These are phyloP conservation scores for Myxozyma udenii DNA, from an alignment of 805 yeast species.

Conservation along the genomic window DNA sequence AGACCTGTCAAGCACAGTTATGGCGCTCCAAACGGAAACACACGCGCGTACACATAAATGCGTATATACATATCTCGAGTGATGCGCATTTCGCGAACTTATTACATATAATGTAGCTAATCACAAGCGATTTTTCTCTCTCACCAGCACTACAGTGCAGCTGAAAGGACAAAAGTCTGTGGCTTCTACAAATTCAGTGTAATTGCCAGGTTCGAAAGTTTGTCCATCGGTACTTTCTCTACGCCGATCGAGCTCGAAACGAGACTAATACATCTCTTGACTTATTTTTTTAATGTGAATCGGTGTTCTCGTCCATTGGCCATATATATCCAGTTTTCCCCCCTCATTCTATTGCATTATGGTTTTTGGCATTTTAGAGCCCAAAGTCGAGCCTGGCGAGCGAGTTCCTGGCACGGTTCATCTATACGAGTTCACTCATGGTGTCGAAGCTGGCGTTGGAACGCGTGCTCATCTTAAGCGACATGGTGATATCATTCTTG, in stretches of 20 bases:
- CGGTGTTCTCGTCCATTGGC: no score
- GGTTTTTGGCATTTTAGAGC: conserved; percentile 27
- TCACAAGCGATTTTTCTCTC: no score
- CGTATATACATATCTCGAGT: no score
- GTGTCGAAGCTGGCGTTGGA: neutral
- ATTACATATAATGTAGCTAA: no score
- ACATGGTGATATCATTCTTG: conserved; percentile 48
- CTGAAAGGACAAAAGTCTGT: neutral
- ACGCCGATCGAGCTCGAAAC: no score
- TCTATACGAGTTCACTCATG: conserved; percentile 10
- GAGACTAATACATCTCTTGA: neutral
- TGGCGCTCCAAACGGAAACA: no score
- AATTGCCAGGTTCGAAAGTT: neutral
- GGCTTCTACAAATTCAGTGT: neutral
- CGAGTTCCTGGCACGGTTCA: conserved; percentile 25
- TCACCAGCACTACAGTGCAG: no score
- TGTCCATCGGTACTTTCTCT: neutral
- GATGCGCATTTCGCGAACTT: no score
- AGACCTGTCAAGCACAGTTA: no score
- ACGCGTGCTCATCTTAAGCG: conserved; percentile 37
- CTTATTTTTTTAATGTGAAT: no score
- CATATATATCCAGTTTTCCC: neutral
- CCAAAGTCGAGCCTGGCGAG: conserved; percentile 7
- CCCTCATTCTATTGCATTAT: neutral
- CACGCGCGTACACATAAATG: no score